A percentile compares a stretch with the other conserved stretches of the same genome.
These are phyloP conservation scores for Diutina sp. DNA, from an alignment of 1,139 yeast species.

Conservation along the genomic window DNA sequence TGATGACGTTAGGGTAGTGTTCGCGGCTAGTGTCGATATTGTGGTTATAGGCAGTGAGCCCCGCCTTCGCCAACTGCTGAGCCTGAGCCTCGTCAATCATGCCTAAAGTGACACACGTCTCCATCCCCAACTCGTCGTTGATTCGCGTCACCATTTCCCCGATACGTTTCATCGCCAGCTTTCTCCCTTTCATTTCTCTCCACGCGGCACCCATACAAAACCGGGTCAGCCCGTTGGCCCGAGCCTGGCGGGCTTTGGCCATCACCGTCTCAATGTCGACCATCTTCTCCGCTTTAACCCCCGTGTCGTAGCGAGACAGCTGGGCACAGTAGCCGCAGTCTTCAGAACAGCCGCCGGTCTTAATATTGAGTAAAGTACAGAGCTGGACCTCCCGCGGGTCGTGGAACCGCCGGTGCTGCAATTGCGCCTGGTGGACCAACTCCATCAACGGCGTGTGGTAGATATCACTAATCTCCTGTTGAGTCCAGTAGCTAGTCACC, in stretches of 20 bases:
- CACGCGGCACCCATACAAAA: conserved; percentile 86
- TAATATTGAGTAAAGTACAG: conserved; percentile 63
- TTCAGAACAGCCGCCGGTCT: conserved; percentile 74
- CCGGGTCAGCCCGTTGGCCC: conserved; percentile 59
- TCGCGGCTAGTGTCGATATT: conserved; percentile 73
- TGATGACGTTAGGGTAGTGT: conserved; percentile 58
- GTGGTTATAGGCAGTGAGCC: conserved; percentile 73
- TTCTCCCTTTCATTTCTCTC: conserved; percentile 76
- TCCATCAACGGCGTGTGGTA: conserved; percentile 59
- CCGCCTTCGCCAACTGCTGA: conserved; percentile 44
- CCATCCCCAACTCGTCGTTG: conserved; percentile 51
- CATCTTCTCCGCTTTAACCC: conserved; percentile 54
- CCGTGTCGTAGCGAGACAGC: conserved; percentile 56
- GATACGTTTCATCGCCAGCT: conserved; percentile 50
- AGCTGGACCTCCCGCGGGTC: conserved; percentile 62
- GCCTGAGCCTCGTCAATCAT: conserved; percentile 61
- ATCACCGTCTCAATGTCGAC: conserved; percentile 49
- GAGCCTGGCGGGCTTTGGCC: conserved; percentile 52
- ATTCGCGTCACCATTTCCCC: conserved; percentile 54
- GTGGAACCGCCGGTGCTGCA: conserved; percentile 55
- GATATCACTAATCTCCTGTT: conserved; percentile 41
- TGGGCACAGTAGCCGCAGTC: conserved; percentile 79
- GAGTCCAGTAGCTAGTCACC: conserved; percentile 34
- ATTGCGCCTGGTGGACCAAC: conserved; percentile 45
- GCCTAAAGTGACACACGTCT: conserved; percentile 71